A percentile compares a stretch with the other conserved stretches of the same genome.
phyloP scores from a whole-genome alignment of 306 rosid genomes.

The Hippophae gyantsensis region DNA sequence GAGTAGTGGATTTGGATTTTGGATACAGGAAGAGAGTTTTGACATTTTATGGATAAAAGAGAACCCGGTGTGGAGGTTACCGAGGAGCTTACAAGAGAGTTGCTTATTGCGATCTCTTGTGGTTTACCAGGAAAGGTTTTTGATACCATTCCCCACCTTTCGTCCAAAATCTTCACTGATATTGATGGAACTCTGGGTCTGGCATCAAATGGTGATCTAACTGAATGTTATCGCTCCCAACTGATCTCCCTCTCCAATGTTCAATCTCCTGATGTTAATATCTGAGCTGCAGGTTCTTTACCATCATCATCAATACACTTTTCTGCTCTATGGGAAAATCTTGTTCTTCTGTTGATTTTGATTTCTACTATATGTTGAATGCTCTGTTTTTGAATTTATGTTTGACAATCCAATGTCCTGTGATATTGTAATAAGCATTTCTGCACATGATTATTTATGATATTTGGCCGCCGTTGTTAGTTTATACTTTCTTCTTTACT shows the following conservation, averaged over 20 bases:
- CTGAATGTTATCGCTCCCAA: constrained; percentile 24
- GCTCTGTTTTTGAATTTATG: too few species aligned
- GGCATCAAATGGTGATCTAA: neutral
- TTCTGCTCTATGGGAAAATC: too few species aligned
- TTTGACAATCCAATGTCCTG: too few species aligned
- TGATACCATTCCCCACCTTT: constrained; percentile 2
- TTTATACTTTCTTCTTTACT: too few species aligned
- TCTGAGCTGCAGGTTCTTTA: neutral
- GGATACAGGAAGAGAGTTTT: constrained; percentile 17
- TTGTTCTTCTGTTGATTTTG: too few species aligned
- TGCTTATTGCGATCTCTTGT: constrained; percentile 26
- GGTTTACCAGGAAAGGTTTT: constrained; percentile 4
- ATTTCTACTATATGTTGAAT: too few species aligned
- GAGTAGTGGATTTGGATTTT: neutral
- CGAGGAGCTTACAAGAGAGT: constrained; percentile 20
- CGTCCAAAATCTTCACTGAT: neutral
- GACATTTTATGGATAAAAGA: constrained; percentile 24
- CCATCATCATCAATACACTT: too few species aligned
- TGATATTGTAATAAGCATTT: too few species aligned
- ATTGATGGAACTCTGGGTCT: constrained; percentile 1
- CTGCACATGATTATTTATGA: too few species aligned
- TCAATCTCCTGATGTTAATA: constrained; percentile 13
- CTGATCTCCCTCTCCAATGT: constrained; percentile 17
- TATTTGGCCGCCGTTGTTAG: too few species aligned
- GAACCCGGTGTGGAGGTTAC: constrained; percentile 6